A percentile compares a stretch with the other conserved stretches of the same genome.
Evolutionary conservation across 148 eudicot species (phyloP).

Genomic region (Diospyros lotus): DNA sequence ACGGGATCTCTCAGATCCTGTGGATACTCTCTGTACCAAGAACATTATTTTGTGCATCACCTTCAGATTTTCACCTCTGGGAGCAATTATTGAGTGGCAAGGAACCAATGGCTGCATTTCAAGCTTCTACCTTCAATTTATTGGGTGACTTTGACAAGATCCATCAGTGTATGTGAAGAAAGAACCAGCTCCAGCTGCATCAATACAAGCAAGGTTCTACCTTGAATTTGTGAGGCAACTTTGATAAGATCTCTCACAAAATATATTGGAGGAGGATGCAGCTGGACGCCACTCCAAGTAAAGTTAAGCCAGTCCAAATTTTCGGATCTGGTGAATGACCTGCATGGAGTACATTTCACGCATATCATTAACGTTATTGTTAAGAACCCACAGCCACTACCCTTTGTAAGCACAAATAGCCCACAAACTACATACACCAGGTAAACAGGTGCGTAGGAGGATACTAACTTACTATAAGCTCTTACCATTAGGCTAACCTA

Average conservation of each 20-base stretch:
- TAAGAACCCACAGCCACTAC: neutral
- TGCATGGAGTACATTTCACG: conserved; percentile 15
- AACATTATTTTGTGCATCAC: neutral
- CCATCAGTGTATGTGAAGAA: no score
- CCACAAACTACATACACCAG: no score
- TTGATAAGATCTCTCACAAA: conserved; percentile 13
- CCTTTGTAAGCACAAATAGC: neutral
- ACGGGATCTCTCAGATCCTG: neutral
- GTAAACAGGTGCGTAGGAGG: no score
- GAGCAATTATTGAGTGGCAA: neutral
- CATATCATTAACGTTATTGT: conserved; percentile 14
- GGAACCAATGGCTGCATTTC: neutral
- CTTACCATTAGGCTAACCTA: no score
- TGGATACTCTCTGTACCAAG: neutral
- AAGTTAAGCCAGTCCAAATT: neutral
- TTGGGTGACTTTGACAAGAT: no score
- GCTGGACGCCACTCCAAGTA: conserved; percentile 29
- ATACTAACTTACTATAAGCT: no score
- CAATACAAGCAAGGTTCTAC: neutral
- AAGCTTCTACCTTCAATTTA: no score
- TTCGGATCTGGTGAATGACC: conserved; percentile 25
- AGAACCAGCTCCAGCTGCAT: no score
- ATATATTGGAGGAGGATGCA: conserved; percentile 21
- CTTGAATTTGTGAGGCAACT: neutral
- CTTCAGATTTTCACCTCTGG: neutral